phyloP scores from a whole-genome alignment of 805 yeast genomes.

The Starmerella bombi region DNA sequence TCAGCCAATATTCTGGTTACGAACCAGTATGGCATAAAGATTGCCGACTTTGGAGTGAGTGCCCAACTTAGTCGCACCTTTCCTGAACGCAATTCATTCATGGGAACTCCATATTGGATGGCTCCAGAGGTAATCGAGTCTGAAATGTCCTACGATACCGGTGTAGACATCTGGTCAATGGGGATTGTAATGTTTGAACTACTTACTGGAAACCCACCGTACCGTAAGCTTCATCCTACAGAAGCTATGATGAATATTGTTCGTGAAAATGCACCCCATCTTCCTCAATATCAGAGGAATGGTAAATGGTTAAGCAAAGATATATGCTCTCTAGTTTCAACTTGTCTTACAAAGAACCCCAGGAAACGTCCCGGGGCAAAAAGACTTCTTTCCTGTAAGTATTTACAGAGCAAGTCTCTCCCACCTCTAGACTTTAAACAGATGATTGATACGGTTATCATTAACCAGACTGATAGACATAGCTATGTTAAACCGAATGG shows the following conservation, averaged over 20 bases:
- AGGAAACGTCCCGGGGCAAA: constrained; percentile 47
- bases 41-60: constrained; percentile 90
- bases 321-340: constrained; percentile 43
- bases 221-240: constrained; percentile 59
- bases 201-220: constrained; percentile 71
- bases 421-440: constrained; percentile 10
- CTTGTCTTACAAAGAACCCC: constrained; percentile 60
- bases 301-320: constrained; percentile 8
- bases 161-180: constrained; percentile 90
- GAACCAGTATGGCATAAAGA: constrained; percentile 52
- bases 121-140: constrained; percentile 85
- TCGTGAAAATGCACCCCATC: constrained; percentile 44
- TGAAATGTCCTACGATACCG: constrained; percentile 57
- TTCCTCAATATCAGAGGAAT: constrained; percentile 21
- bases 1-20: constrained; percentile 78
- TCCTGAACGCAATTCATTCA: constrained; percentile 56
- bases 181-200: constrained; percentile 88
- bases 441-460: constrained; percentile 5
- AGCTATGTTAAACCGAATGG: not conserved
- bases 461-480: not conserved
- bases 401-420: constrained; percentile 14
- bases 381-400: constrained; percentile 36
- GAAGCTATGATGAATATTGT: constrained; percentile 64
- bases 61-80: constrained; percentile 55
- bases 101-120: constrained; percentile 97